Percentiles rank a stretch among this genome's conserved stretches.
Evolutionary conservation across 345 rosid species (phyloP).

Genomic region (Aquilaria sinensis): DNA sequence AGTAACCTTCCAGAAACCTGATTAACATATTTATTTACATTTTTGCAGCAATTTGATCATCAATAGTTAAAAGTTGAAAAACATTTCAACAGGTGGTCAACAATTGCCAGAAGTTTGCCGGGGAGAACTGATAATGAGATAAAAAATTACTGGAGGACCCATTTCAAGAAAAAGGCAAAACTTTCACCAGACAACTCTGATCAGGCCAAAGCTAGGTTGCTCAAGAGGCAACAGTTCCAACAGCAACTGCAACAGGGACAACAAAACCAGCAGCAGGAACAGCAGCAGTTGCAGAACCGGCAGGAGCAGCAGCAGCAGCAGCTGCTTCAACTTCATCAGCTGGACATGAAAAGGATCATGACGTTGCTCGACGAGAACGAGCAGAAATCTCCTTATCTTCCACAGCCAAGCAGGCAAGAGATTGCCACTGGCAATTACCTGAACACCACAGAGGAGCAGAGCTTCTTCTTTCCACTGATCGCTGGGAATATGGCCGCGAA

Average conservation of each 20-base stretch:
- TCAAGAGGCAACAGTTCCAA: slow-evolving; percentile 70
- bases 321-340: slow-evolving; percentile 38
- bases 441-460: slow-evolving; percentile 25
- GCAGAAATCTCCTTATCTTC: slow-evolving; percentile 27
- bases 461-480: slow-evolving; percentile 13
- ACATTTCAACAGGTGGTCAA: slow-evolving; percentile 62
- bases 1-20: slow-evolving; percentile 9
- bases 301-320: slow-evolving; percentile 36
- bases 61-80: neutral
- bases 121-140: slow-evolving; percentile 94
- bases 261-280: slow-evolving; percentile 17
- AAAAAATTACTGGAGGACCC: slow-evolving; percentile 94
- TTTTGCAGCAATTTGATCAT: neutral
- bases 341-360: slow-evolving; percentile 53
- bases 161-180: slow-evolving; percentile 79
- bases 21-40: neutral
- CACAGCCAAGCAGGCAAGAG: slow-evolving; percentile 42
- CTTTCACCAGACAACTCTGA: slow-evolving; percentile 36
- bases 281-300: slow-evolving; percentile 7
- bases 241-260: slow-evolving; percentile 47
- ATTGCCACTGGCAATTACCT: slow-evolving; percentile 6
- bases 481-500: slow-evolving; percentile 24
- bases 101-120: slow-evolving; percentile 88
- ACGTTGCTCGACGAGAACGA: slow-evolving; percentile 48
- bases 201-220: slow-evolving; percentile 45